phyloP scores from a whole-genome alignment of 1,284 basidiomycete species.

The Sporisorium exsertum region DNA sequence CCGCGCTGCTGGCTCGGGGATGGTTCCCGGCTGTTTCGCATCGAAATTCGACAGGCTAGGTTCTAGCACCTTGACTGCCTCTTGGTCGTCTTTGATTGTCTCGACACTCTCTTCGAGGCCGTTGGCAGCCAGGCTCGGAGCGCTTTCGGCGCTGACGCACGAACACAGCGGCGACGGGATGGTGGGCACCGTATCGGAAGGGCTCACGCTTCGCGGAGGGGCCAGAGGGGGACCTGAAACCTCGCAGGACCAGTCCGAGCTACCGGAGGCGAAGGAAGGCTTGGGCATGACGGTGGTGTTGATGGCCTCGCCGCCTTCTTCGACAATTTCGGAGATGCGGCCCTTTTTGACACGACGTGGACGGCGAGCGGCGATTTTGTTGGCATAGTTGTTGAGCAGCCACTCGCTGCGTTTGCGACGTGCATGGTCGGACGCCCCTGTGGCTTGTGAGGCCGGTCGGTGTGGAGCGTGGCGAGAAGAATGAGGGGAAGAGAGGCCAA shows the following conservation, averaged over 20 bases:
- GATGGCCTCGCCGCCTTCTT: conserved; percentile 56
- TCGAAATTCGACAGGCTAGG: neutral
- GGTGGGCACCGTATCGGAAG: conserved; percentile 61
- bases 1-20: neutral
- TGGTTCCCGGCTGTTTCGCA: neutral
- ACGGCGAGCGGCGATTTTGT: conserved; percentile 47
- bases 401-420: conserved; percentile 55
- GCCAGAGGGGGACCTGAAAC: conserved; percentile 52
- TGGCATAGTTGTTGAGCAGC: conserved; percentile 54
- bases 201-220: conserved; percentile 50
- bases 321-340: conserved; percentile 61
- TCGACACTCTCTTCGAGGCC: conserved; percentile 53
- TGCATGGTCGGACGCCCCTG: conserved; percentile 48
- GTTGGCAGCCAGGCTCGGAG: neutral
- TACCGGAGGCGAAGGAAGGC: conserved; percentile 15
- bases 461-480: conserved; percentile 19
- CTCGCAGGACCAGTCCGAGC: conserved; percentile 52
- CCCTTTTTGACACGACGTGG: conserved; percentile 56
- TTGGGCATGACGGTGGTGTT: conserved; percentile 53
- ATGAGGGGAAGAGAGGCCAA: conserved; percentile 20
- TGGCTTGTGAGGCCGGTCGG: conserved; percentile 28
- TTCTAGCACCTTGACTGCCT: neutral
- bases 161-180: conserved; percentile 62
- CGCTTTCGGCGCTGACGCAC: conserved; percentile 43
- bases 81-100: conserved; percentile 32